Base-by-base conservation (phyloP, 2,329 filamentous ascomycete genomes). In the Aureobasidium namibiae region DNA sequence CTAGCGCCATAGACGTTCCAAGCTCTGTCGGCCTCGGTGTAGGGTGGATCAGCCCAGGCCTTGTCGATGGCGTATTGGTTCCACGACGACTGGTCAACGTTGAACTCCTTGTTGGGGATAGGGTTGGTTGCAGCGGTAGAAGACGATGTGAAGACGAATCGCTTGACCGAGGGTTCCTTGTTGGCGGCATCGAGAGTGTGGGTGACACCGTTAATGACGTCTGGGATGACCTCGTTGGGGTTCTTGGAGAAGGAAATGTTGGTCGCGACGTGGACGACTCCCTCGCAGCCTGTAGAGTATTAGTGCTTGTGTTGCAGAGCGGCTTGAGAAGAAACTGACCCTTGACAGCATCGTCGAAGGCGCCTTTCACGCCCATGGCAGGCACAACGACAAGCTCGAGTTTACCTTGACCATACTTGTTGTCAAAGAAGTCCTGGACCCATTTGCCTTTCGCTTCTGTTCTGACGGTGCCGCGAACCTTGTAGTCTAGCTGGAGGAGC, bases 221-320 rank as follows among this genome's bases (percentile, higher is more conserved):
- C 68, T 0, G 73, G 69, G 18, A 82, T 76, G 9, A 78, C 74
- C 0, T 70, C 63, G 13, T 77, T 67, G 1, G 78, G 75, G 16
- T 80, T 68, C 0, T 66, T 59, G 41, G 72, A 68, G 48, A 76
- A 74, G 0, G 67, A 69, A 1, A 76, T 61, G 18, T 75, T 70
- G 16, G 74, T 72, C 0, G 79, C 79, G 10, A 77, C 69, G 61
- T 81, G 78, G 16, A 75, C 69, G 50, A 81, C 70, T 4, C 74
- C 76, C 1, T 72, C 67, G 21, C 72, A 70, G n/a, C 73, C 73
- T 73, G 41, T 26, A 26, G 23, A 26, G 14, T 3, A n/a, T 44
- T 23, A 44, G 23, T 26, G n/a, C n/a, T 11, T 26, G 41, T 16
- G 4, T 10, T 7, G 6, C 23, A 9, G 41, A 13, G 26, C 24